phyloP scores from a whole-genome alignment of 495 filamentous ascomycete genomes.

The Annulohypoxylon nitens region DNA sequence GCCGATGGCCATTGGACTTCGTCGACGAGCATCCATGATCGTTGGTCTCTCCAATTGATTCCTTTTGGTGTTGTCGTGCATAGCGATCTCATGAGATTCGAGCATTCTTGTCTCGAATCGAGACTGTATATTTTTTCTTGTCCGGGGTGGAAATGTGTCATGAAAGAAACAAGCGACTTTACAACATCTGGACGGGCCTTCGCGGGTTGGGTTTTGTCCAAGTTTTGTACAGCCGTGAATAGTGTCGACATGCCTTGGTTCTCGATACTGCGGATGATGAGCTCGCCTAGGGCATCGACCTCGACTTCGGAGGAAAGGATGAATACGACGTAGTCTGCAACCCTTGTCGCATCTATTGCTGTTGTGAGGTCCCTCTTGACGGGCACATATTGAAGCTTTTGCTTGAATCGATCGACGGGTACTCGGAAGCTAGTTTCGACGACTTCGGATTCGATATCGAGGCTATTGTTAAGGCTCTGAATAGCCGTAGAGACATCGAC shows the following conservation, averaged over 20 bases:
- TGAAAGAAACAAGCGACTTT: conserved; percentile 86
- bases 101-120: conserved; percentile 87
- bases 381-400: conserved; percentile 86
- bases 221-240: conserved; percentile 80
- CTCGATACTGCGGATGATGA: conserved; percentile 86
- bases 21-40: conserved; percentile 94
- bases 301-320: conserved; percentile 83
- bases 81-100: conserved; percentile 87
- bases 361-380: conserved; percentile 76
- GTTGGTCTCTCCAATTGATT: conserved; percentile 89
- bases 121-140: conserved; percentile 89
- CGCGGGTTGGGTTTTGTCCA: conserved; percentile 79
- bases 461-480: conserved; percentile 75
- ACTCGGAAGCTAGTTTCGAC: conserved; percentile 70
- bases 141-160: conserved; percentile 90
- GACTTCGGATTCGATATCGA: conserved; percentile 80
- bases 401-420: conserved; percentile 89
- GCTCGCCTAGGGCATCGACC: conserved; percentile 84
- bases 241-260: conserved; percentile 93
- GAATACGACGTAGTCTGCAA: conserved; percentile 90
- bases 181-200: conserved; percentile 82
- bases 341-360: conserved; percentile 85
- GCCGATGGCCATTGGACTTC: conserved; percentile 76
- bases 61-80: conserved; percentile 94
- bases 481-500: conserved; percentile 76